A percentile compares a stretch with the other conserved stretches of the same genome.
Conservation (phyloP, 73 alveolate genomes). For the Paramecium biaurelia region DNA sequence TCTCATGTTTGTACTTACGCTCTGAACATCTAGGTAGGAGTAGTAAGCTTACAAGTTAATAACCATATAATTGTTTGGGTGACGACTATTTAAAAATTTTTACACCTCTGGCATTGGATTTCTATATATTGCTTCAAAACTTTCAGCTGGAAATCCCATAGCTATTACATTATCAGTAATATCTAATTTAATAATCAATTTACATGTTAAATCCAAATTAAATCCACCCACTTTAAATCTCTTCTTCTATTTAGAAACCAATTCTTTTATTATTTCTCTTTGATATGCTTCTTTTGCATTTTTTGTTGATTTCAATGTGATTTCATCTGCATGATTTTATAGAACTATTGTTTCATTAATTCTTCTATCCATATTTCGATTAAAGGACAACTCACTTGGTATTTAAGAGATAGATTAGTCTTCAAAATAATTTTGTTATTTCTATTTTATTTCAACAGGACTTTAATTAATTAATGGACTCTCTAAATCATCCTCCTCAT, state of each 20-base stretch:
- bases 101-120: conserved; percentile 77
- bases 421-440: not conserved
- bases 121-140: conserved; percentile 80
- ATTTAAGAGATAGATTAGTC: not conserved
- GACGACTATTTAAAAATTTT: conserved; percentile 81
- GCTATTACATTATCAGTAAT: conserved; percentile 87
- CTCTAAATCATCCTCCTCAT: not conserved
- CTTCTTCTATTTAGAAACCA: conserved; percentile 67
- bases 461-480: not conserved
- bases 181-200: not conserved
- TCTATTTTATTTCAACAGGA: not conserved
- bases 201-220: conserved; percentile 81
- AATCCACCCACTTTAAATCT: conserved; percentile 76
- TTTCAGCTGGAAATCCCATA: conserved; percentile 93
- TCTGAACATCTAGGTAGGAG: conserved; percentile 76
- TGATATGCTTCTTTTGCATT: not conserved
- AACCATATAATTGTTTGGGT: conserved; percentile 74
- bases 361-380: not conserved
- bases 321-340: not conserved
- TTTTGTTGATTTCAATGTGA: not conserved
- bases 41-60: conserved; percentile 68
- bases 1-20: conserved; percentile 58
- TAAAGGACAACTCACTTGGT: not conserved
- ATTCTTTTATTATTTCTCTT: conserved; percentile 34
- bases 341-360: not conserved